Conservation (phyloP, 2,329 filamentous ascomycete genomes). For the Verticillium dahliae region DNA sequence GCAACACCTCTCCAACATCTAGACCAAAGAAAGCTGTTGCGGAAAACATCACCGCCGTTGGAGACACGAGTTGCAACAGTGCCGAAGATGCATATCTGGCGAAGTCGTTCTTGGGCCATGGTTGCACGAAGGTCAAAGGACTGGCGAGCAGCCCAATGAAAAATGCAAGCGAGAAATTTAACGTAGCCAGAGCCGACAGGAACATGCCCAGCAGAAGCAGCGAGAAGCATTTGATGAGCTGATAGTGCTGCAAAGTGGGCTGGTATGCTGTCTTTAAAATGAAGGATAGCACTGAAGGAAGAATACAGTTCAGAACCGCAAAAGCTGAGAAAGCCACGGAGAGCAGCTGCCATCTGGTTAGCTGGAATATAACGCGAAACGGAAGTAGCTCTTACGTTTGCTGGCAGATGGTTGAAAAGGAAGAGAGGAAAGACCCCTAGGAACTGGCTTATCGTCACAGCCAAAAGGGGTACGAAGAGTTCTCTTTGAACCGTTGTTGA, state of each 20-base stretch:
- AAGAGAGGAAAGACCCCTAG: constrained; percentile 76
- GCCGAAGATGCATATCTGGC: constrained; percentile 35
- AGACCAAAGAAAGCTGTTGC: constrained; percentile 34
- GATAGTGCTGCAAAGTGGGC: constrained; percentile 62
- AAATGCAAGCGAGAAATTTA: constrained; percentile 91
- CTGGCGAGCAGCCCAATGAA: constrained; percentile 72
- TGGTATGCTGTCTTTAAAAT: constrained; percentile 43
- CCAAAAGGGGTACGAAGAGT: constrained; percentile 64
- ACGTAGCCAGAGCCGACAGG: constrained; percentile 83
- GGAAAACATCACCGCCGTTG: constrained; percentile 47
- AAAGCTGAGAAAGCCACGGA: constrained; percentile 53
- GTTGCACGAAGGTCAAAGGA: constrained; percentile 70
- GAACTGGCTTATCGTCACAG: constrained; percentile 69
- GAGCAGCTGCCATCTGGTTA: constrained; percentile 6
- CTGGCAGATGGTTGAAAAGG: constrained; percentile 70
- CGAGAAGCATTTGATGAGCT: constrained; percentile 82
- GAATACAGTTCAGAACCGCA: constrained; percentile 41
- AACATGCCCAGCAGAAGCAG: constrained; percentile 89
- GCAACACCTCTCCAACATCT: constrained; percentile 52
- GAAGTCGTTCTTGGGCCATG: constrained; percentile 32
- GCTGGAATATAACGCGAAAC: background rate
- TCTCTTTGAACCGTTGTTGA: constrained; percentile 47
- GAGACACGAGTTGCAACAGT: constrained; percentile 55
- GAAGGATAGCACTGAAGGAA: constrained; percentile 52
- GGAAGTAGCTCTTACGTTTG: constrained; percentile 44